Evolutionary conservation across 2,329 filamentous ascomycete genomes (phyloP), one percentile per base, ranked within the genome.

Genomic region (Aspergillus fructus): DNA sequence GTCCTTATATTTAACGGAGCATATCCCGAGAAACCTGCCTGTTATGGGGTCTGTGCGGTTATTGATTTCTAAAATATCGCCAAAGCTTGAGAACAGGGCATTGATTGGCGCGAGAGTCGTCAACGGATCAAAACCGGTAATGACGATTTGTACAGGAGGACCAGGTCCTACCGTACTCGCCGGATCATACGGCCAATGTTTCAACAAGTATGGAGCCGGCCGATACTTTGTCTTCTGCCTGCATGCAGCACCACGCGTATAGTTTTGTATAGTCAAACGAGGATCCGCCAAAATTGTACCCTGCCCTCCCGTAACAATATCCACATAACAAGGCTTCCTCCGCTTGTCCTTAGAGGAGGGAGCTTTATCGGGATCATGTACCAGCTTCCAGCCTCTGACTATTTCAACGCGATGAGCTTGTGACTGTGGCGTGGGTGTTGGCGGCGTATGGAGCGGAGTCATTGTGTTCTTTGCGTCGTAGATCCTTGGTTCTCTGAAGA

Each of bases 1-100:
- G 71, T 97, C 93, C 68, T 89, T 87, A 74, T 96, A 99, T 58
- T 89, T 87, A 70, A 99, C 91, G 15, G 91, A 91, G 63, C 91
- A 96, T 71, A 99, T 93, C 12, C 94, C 94, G 12, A 99, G 83
- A 70, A 96, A 96, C 69, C 91, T 94, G 17, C 94, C 94, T 12
- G 93, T 97, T 57, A 93, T 89, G 8, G 94, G 94, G 74, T 99
- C 92, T 68, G 96, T 93, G 72, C 96, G 93, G 70, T 97, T 97
- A 69, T 91, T 92, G 66, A 96, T 89, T 69, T 93, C 89, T 45
- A 89, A 89, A 62, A 99, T 93, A 58, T 96, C 91, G 53, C 74
- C 75, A 65, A 76, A 76, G 50, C 73, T 75, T n/a, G 72, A 71
- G 56, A 75, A 74, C 15, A 75, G 64, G 4, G 72, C 71, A 45